Conservation (phyloP, 768 basidiomycete species). For the Termitomyces sp. region DNA sequence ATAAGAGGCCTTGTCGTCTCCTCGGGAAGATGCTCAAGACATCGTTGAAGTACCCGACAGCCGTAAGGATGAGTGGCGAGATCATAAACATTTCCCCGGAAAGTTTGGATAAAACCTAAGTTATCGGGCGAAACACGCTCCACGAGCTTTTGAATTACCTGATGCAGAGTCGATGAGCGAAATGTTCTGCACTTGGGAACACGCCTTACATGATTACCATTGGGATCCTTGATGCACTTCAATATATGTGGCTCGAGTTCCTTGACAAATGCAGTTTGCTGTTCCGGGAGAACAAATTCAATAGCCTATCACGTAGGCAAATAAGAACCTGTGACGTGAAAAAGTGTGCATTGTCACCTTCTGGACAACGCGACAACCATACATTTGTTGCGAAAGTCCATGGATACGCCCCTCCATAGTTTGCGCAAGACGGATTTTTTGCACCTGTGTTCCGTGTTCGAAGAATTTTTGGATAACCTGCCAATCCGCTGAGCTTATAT, state of each 20-base stretch:
- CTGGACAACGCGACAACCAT: constrained; percentile 94
- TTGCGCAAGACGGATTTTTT: constrained; percentile 63
- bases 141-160: constrained; percentile 88
- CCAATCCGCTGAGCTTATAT: not conserved
- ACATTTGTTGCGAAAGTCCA: constrained; percentile 81
- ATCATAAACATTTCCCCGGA: constrained; percentile 73
- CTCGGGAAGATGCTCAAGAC: constrained; percentile 78
- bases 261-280: constrained; percentile 68
- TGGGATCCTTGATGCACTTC: constrained; percentile 83
- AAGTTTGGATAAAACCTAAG: constrained; percentile 66
- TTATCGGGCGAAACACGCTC: constrained; percentile 74
- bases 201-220: constrained; percentile 89
- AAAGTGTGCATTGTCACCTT: constrained; percentile 48
- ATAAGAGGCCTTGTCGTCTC: constrained; percentile 64
- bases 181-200: not conserved
- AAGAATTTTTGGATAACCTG: constrained; percentile 94
- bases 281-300: constrained; percentile 72
- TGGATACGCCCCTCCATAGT: constrained; percentile 77
- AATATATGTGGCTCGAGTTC: constrained; percentile 80
- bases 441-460: constrained; percentile 74
- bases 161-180: not conserved
- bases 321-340: constrained; percentile 1
- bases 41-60: constrained; percentile 91
- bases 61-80: constrained; percentile 88
- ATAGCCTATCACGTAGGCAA: constrained; percentile 56